A percentile compares a stretch with the other conserved stretches of the same genome.
These are phyloP conservation scores for Auriscalpium microsporum DNA, from an alignment of 768 basidiomycete genomes.

Conservation along the genomic window DNA sequence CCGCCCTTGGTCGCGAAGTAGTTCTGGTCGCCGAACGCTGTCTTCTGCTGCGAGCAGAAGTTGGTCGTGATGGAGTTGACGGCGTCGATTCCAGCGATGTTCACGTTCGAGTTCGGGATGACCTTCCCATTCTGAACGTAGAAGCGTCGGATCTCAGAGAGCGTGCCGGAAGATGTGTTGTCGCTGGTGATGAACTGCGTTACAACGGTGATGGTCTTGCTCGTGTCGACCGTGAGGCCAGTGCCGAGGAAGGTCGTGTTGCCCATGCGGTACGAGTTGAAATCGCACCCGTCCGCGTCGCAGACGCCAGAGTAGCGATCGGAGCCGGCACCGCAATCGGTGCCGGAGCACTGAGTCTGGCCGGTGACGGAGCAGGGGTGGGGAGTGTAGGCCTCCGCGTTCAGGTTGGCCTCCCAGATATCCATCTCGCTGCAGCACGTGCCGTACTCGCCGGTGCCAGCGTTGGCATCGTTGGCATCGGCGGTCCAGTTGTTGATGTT, in stretches of 20 bases:
- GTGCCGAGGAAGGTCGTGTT: slow-evolving; percentile 36
- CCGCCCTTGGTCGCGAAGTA: slow-evolving; percentile 34
- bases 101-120: slow-evolving; percentile 40
- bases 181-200: slow-evolving; percentile 44
- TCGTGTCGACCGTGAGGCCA: slow-evolving; percentile 43
- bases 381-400: slow-evolving; percentile 44
- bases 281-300: slow-evolving; percentile 50
- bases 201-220: slow-evolving; percentile 42
- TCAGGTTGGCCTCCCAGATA: slow-evolving; percentile 50
- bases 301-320: slow-evolving; percentile 36
- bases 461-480: slow-evolving; percentile 32
- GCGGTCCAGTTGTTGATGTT: slow-evolving; percentile 37
- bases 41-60: slow-evolving; percentile 39
- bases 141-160: slow-evolving; percentile 44
- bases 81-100: slow-evolving; percentile 32
- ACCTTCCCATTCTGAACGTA: slow-evolving; percentile 46
- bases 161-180: slow-evolving; percentile 35
- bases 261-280: slow-evolving; percentile 55
- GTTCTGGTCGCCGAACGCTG: slow-evolving; percentile 34
- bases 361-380: slow-evolving; percentile 38
- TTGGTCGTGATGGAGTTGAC: slow-evolving; percentile 38
- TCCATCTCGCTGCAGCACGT: slow-evolving; percentile 57
- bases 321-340: slow-evolving; percentile 22
- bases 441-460: slow-evolving; percentile 37
- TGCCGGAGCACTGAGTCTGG: slow-evolving; percentile 35